Base-by-base conservation (phyloP, 164 flowering plant species). In the Stephania japonica region DNA sequence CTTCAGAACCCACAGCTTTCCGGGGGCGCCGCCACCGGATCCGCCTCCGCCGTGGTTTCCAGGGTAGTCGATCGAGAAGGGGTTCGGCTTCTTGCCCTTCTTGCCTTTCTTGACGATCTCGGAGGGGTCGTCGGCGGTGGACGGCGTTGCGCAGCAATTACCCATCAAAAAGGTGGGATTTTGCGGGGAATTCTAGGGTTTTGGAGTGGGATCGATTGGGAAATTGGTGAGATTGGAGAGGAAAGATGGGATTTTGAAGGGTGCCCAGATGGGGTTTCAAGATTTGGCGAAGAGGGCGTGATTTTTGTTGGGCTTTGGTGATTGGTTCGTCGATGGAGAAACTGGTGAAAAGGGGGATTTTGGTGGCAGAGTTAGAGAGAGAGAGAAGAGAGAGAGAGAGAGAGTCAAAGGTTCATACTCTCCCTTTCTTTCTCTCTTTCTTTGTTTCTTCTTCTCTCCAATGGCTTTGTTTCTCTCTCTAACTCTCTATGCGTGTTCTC, bases 81-180 rank as follows among this genome's bases (percentile, higher is more conserved):
- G 93, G 71, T 91, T 91, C 11, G 75, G 86, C 62, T 84, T 83
- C 78, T 81, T 88, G 72, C 79, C 77, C 72, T 77, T 86, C 68
- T 70, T 79, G 59, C 80, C 77, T 9, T 47, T 47, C 75, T 79
- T 86, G 68, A 65, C 77, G 61, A 79, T 78, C 67, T 53, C 73
- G 4, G 81, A 63, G 7, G 67, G 86, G 68, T 27, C 26, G 10
- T 9, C 65, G 21, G 25, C 26, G 10, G 21, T 65, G 21, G 25
- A 67, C 14, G 94, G 89, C 16, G 75, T 66, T 1, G 69, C 83
- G 75, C 97, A 92, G 74, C 97, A 92, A 79, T 92, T 92, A 7
- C 96, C 97, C 97, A 92, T 91, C 6, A n/a, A 18, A 59, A 59
- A 59, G 24, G 7, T 16, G 3, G n/a, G 64, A 59, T 59, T 59